Evolutionary conservation across 441 rosid genomes (phyloP), one percentile per base, ranked within the genome.

Genomic region (Breynia disticha): DNA sequence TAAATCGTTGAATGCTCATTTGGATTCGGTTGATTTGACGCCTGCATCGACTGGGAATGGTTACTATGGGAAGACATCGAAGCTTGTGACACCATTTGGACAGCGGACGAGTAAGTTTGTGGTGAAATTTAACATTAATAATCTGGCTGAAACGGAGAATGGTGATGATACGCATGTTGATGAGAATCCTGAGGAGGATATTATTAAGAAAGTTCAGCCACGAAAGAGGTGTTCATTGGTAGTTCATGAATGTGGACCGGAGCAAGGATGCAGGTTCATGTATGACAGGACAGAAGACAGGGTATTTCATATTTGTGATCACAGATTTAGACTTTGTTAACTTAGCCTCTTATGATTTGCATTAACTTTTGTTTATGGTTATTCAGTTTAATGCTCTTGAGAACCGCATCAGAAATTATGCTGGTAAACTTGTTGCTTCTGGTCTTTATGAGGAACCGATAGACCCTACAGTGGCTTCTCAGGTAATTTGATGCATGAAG

Each of bases 391-490:
- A 70, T 70, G 85, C 87, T 19, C 79, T 94, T 22, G 95, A 94
- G 68, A 76, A 68, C 61, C 81, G 87, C 59, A 83, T 94, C 19
- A 66, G 56, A 56, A 80, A 63, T 76, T 73, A 74, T 72, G 80
- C 88, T 2, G 68, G 69, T 67, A 81, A 74, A 50, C 62, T 87
- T 66, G 61, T 63, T 69, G 75, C 83, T 43, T 79, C 94, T 41
- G 87, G 87, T 43, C 68, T 78, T 20, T 77, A 80, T 15, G 89
- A 82, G 57, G 95, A 90, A 71, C 96, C 72, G 55, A 55, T 60
- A 49, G 99, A 90, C 73, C 99, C 96, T 39, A 75, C 96, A 54
- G 69, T 82, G 65, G 97, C 99, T 72, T 89, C 97, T 22, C 96
- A 82, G 89, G 99, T 87, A 72, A 50, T 35, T 59, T 62, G 61